Conservation (phyloP, 2,329 filamentous ascomycete species). For the Colletotrichum endophyticum region DNA sequence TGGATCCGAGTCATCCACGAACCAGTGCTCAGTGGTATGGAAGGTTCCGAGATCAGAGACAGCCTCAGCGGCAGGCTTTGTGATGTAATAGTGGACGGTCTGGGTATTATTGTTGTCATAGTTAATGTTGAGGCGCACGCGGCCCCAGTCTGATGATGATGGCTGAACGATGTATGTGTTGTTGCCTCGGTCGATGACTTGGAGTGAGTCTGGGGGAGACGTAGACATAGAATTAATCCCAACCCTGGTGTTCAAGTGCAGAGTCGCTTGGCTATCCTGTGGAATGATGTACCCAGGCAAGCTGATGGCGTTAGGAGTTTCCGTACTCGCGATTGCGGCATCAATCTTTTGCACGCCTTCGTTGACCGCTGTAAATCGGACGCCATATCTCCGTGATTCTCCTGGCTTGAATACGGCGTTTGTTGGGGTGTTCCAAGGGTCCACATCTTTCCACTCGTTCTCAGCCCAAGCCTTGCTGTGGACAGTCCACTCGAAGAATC, state of each 20-base stretch:
- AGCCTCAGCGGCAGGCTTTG: slow-evolving; percentile 46
- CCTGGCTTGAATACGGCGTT: slow-evolving; percentile 59
- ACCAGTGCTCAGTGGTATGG: slow-evolving; percentile 58
- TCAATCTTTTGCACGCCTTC: slow-evolving; percentile 52
- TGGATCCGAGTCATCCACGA: slow-evolving; percentile 53
- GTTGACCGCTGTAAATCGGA: slow-evolving; percentile 53
- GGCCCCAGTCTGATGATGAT: slow-evolving; percentile 49
- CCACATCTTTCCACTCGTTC: slow-evolving; percentile 52
- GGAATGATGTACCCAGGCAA: slow-evolving; percentile 61
- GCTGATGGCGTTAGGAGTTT: slow-evolving; percentile 53
- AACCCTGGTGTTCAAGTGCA: slow-evolving; percentile 47
- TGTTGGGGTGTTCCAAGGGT: slow-evolving; percentile 62
- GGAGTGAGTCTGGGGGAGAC: slow-evolving; percentile 41
- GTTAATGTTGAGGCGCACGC: slow-evolving; percentile 48
- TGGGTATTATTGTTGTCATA: slow-evolving; percentile 54
- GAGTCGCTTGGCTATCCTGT: slow-evolving; percentile 44
- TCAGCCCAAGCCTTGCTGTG: slow-evolving; percentile 59
- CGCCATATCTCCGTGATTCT: slow-evolving; percentile 49
- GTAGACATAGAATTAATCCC: slow-evolving; percentile 41
- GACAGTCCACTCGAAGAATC: slow-evolving; percentile 65
- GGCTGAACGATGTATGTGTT: slow-evolving; percentile 46
- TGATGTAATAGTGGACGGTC: slow-evolving; percentile 61
- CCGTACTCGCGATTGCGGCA: slow-evolving; percentile 43
- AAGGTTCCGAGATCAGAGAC: slow-evolving; percentile 54
- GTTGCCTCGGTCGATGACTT: slow-evolving; percentile 23